phyloP scores from a whole-genome alignment of 495 filamentous ascomycete species.

The Penicillium bovifimosum region DNA sequence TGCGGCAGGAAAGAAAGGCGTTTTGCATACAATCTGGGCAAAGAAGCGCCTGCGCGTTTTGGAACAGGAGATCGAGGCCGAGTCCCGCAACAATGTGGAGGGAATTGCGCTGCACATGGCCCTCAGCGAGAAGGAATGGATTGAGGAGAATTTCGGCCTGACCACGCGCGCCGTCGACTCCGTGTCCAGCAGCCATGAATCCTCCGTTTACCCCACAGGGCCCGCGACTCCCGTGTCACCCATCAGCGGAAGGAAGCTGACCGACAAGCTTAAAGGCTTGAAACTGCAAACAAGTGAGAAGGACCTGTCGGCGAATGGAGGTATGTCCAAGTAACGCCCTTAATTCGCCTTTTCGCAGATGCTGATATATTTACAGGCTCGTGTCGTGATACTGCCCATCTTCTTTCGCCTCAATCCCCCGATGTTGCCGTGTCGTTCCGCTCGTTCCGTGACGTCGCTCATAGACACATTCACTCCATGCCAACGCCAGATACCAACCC shows the following conservation, averaged over 20 bases:
- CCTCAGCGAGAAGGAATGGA: conserved; percentile 72
- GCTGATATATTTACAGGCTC: neutral
- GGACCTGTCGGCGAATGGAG: conserved; percentile 47
- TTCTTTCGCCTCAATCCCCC: conserved; percentile 55
- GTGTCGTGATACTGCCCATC: conserved; percentile 22
- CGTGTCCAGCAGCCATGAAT: conserved; percentile 14
- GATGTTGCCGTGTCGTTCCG: conserved; percentile 64
- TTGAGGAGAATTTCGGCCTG: conserved; percentile 72
- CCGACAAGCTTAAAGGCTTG: conserved; percentile 70
- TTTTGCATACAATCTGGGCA: conserved; percentile 78
- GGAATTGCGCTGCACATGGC: conserved; percentile 78
- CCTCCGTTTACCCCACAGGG: conserved; percentile 11
- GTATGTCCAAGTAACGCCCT: conserved; percentile 26
- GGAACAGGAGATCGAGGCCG: conserved; percentile 62
- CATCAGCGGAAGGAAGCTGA: conserved; percentile 54
- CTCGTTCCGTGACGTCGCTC: conserved; percentile 42
- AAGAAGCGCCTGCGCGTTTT: conserved; percentile 68
- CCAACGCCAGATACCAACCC: conserved; percentile 27
- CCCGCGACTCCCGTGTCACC: conserved; percentile 53
- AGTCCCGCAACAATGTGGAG: conserved; percentile 62
- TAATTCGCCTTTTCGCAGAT: neutral
- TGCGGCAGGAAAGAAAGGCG: conserved; percentile 67
- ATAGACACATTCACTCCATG: conserved; percentile 16
- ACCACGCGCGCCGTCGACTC: conserved; percentile 18
- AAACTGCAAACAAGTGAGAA: conserved; percentile 65